Conservation (phyloP, 1,139 yeast species). For the Pichia sp. region DNA sequence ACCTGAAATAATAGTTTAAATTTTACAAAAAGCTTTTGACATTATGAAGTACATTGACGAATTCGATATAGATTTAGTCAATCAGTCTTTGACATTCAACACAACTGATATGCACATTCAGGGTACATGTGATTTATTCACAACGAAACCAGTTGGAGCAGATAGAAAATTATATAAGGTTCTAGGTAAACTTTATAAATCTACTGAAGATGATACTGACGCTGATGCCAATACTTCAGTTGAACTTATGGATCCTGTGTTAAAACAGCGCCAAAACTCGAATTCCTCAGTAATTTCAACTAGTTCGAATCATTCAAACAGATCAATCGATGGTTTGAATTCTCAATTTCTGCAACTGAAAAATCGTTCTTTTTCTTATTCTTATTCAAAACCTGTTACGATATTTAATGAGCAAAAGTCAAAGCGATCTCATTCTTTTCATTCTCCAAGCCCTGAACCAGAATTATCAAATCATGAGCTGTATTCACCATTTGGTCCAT, state of each 20-base stretch:
- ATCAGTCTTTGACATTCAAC: constrained; percentile 81
- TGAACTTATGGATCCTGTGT: not conserved
- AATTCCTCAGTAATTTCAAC: constrained; percentile 10
- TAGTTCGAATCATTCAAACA: constrained; percentile 2
- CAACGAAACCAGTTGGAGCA: constrained; percentile 88
- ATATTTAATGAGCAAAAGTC: constrained; percentile 10
- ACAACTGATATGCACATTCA: constrained; percentile 80
- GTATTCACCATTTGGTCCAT: constrained; percentile 87
- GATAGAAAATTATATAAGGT: constrained; percentile 86
- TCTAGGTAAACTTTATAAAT: constrained; percentile 57
- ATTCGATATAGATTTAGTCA: constrained; percentile 81
- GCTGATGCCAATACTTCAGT: not conserved
- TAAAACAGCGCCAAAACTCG: constrained; percentile 14
- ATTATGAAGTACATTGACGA: constrained; percentile 72
- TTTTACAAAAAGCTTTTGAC: too few relatives aligned
- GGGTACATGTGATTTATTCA: constrained; percentile 93
- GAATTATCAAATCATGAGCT: constrained; percentile 10
- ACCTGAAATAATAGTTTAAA: too few relatives aligned
- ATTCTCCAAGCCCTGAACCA: constrained; percentile 24
- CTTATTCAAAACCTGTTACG: constrained; percentile 21
- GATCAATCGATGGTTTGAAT: constrained; percentile 18
- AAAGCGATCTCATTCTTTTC: constrained; percentile 23
- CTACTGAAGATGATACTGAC: constrained; percentile 10
- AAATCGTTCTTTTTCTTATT: constrained; percentile 28
- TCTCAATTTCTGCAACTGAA: constrained; percentile 28